Base-by-base conservation (phyloP, 768 basidiomycete species). In the Podaxis rugospora region DNA sequence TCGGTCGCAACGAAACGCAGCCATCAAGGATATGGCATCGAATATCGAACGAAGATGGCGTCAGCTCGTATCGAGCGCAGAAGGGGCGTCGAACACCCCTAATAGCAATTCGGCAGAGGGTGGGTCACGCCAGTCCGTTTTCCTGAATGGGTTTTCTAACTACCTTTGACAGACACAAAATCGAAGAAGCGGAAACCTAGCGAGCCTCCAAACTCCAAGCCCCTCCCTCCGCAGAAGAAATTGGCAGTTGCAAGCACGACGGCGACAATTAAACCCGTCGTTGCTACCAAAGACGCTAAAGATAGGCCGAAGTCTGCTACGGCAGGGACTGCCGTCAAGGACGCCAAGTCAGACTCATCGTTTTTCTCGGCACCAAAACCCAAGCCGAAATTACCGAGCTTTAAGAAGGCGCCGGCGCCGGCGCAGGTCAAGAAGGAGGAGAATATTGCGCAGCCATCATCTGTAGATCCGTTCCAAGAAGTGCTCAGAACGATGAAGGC, bases 1-100 rank as follows among this genome's bases (percentile, higher is more conserved):
- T 68, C 62, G 69, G 64, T 55, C 64, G 55, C 66, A 71, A 66
- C 65, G 57, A 55, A 77, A 71, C 73, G 73, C 80, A 93, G 92
- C 92, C 77, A 84, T 92, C 88, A 90, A 92, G 87, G 92, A 93
- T 78, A 91, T 93, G 89, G 92, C 92, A 68, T 84, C 84, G 71
- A 92, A 91, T 78, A 80, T 93, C 78, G 90, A 92, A 75, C 84
- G 84, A 68, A 86, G 86, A 78, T 93, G 92, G 92, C 85, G 89
- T 61, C 76, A 77, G 63, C 75, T 90, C 72, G 77, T 89, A 51
- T 64, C 69, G 59, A 72, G 67, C 55, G 78, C 75, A 70, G 76
- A 76, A 70, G 68, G 71, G 67, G 68, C 67, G 63, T 64, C 67
- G 66, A 83, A 78, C 69, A 74, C 72, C 60, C 65, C 68, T 55